Conservation (phyloP, 352 stramenopile genomes). For the Pythium rhizo-oryzae region DNA sequence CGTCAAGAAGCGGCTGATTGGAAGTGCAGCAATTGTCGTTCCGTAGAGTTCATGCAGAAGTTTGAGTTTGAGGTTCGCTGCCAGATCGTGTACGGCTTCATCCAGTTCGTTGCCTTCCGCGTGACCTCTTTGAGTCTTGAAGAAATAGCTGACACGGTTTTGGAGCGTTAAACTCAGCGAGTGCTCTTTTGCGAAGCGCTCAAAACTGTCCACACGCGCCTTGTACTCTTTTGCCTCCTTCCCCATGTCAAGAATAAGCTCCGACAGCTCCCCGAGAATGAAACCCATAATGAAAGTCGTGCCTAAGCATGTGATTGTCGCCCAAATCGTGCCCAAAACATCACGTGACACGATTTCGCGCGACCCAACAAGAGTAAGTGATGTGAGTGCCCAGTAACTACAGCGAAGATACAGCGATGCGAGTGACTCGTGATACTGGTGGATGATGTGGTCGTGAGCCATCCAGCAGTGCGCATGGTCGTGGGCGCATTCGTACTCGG, state of each 20-base stretch:
- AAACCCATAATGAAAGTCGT: slow-evolving; percentile 80
- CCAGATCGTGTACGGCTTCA: slow-evolving; percentile 62
- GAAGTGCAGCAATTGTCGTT: slow-evolving; percentile 40
- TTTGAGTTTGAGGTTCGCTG: slow-evolving; percentile 70
- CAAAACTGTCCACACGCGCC: slow-evolving; percentile 69
- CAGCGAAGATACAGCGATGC: slow-evolving; percentile 54
- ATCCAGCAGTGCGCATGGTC: slow-evolving; percentile 57
- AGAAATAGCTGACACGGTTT: slow-evolving; percentile 59
- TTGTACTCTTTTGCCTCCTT: slow-evolving; percentile 80
- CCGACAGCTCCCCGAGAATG: slow-evolving; percentile 71
- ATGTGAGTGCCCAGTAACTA: slow-evolving; percentile 79
- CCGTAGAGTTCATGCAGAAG: slow-evolving; percentile 80
- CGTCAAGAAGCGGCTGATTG: slow-evolving; percentile 64
- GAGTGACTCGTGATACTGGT: slow-evolving; percentile 57
- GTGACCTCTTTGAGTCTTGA: slow-evolving; percentile 60
- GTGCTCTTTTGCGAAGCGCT: slow-evolving; percentile 71
- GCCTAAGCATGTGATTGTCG: slow-evolving; percentile 51
- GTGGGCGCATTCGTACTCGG: slow-evolving; percentile 51
- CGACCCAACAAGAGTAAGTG: slow-evolving; percentile 59
- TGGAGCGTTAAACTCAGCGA: slow-evolving; percentile 51
- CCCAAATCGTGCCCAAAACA: slow-evolving; percentile 57
- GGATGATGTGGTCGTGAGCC: slow-evolving; percentile 55
- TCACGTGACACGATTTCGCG: slow-evolving; percentile 55
- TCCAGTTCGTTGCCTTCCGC: slow-evolving; percentile 52
- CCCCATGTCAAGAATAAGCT: slow-evolving; percentile 73